Conservation (phyloP, 148 eudicot genomes). For the Chenopodium quinoa region DNA sequence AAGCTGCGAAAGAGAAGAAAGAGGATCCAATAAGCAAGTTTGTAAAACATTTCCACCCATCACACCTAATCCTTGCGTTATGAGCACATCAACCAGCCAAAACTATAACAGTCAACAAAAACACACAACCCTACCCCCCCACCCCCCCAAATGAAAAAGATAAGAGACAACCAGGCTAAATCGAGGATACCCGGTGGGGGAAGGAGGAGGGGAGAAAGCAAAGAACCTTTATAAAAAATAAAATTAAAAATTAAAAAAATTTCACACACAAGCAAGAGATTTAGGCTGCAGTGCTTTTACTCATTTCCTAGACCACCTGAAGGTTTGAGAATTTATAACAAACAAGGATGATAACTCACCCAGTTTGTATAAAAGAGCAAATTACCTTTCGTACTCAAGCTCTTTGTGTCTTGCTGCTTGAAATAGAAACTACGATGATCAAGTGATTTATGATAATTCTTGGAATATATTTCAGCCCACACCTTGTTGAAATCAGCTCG, state of each 20-base stretch:
- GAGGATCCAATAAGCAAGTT: background rate
- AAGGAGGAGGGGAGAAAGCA: too few relatives aligned
- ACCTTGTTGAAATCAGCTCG: slow-evolving; percentile 86
- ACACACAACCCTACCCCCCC: too few relatives aligned
- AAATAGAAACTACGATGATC: slow-evolving; percentile 96
- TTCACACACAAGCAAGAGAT: too few relatives aligned
- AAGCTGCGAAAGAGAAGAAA: slow-evolving; percentile 49
- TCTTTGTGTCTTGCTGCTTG: slow-evolving; percentile 90
- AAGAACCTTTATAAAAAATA: too few relatives aligned
- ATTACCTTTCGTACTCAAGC: slow-evolving; percentile 90
- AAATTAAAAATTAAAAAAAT: too few relatives aligned
- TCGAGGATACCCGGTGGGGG: too few relatives aligned
- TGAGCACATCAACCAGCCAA: background rate
- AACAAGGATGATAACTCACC: background rate
- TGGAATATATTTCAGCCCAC: slow-evolving; percentile 85
- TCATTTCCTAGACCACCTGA: background rate
- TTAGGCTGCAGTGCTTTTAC: too few relatives aligned
- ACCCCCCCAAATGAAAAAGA: too few relatives aligned
- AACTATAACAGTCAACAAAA: too few relatives aligned
- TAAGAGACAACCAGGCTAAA: too few relatives aligned
- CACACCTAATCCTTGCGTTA: background rate
- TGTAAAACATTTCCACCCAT: background rate
- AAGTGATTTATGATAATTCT: slow-evolving; percentile 90
- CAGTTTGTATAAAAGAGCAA: slow-evolving; percentile 1
- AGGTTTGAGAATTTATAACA: background rate